These are phyloP conservation scores for Salix dunnii DNA, from an alignment of 345 rosid genomes.

Conservation along the genomic window DNA sequence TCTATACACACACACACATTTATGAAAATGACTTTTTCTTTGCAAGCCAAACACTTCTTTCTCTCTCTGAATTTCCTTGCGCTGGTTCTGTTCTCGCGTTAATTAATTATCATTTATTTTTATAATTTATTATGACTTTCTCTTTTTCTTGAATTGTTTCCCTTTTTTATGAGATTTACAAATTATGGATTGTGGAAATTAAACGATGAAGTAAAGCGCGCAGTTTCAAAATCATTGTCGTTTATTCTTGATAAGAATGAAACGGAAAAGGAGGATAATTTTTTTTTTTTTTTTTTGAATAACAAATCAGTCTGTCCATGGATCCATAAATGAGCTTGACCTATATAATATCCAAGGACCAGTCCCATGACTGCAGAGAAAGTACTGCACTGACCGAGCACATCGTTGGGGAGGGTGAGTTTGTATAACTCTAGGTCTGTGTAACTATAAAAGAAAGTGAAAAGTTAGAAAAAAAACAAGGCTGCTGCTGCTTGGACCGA, in stretches of 20 bases:
- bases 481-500: not conserved
- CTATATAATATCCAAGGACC: too few species aligned
- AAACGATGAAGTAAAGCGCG: not conserved
- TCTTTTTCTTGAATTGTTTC: too few species aligned
- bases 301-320: not conserved
- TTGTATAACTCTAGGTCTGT: too few species aligned
- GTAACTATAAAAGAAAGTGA: not conserved
- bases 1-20: not conserved
- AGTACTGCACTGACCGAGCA: not conserved
- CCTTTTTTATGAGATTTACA: not conserved
- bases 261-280: not conserved
- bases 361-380: not conserved
- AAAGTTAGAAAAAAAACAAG: not conserved
- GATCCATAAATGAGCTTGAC: not conserved
- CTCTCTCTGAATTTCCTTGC: too few species aligned
- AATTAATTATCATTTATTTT: too few species aligned
- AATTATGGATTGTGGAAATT: not conserved
- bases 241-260: not conserved
- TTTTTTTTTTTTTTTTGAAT: not conserved
- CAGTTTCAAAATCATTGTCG: not conserved
- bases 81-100: too few species aligned
- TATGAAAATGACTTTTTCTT: not conserved
- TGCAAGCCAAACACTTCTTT: not conserved
- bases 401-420: too few species aligned
- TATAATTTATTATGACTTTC: too few species aligned